Evolutionary conservation across 768 basidiomycete genomes (phyloP), one percentile per base, ranked within the genome.

Genomic region (Termitomyces sp.): DNA sequence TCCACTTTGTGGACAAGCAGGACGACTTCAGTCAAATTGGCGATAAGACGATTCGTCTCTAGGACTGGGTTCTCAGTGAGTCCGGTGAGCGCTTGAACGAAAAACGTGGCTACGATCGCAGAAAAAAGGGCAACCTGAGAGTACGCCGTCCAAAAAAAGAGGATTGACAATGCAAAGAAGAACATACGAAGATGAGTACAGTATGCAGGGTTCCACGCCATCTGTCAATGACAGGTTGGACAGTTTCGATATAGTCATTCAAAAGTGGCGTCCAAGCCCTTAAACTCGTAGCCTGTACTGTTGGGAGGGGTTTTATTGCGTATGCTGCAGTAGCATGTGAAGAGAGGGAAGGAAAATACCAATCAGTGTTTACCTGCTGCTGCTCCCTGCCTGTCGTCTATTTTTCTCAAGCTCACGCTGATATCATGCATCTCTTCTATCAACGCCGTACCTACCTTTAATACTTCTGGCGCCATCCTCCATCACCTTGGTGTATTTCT

Each of bases 81-180:
- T 5, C 51, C 36, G 22, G 37, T 41, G 33, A 62, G 39, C 1
- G 64, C 59, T n/a, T 65, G 58, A 0, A 64, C 64, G 6, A 64
- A 51, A 51, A 65, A 65, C 0, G 64, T 49, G 5, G 64, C 60
- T 4, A 65, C 62, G 20, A 65, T 59, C 3, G 64, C 57, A 22
- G 64, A 60, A 50, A 65, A 65, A 6, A 65, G 51, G n/a, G 58
- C 62, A 51, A 65, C 53, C 64, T 63, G 6, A 37, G 45, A n/a
- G 31, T 18, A 39, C n/a, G n/a, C 7, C 18, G 13, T 36, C 34
- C 34, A 41, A 2, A 41, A 5, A 41, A 36, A 53, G n/a, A 12
- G 2, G 34, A 20, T 6, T 9, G n/a, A 12, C 41, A n/a, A n/a
- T 18, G 29, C 29, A 29, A 29, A 29, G 8, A 18, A 9, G 12